Percentiles rank a stretch among this genome's conserved stretches.
Evolutionary conservation across 306 rosid species (phyloP).

Genomic region (Malus orientalis): DNA sequence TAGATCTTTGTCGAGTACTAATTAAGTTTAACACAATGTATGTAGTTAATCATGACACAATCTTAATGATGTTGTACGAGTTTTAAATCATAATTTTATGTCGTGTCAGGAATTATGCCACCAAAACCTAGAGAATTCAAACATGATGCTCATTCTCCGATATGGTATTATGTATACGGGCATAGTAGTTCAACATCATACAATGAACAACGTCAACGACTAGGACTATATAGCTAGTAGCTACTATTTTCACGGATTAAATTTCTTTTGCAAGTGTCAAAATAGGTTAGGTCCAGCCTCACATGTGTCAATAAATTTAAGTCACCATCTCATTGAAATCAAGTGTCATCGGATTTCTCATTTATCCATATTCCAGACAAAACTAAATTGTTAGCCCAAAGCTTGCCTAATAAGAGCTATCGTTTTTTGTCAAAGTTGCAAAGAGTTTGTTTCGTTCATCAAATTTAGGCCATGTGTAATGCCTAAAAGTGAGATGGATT

Average conservation of each 20-base stretch:
- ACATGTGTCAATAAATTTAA: constrained; percentile 24
- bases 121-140: not conserved
- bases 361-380: not conserved
- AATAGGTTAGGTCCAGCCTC: constrained; percentile 9
- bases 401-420: not conserved
- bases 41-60: too few species aligned
- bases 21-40: too few species aligned
- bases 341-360: not conserved
- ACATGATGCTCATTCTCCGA: not conserved
- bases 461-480: not conserved
- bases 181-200: not conserved
- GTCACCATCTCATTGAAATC: constrained; percentile 22
- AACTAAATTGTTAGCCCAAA: not conserved
- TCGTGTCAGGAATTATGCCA: too few species aligned
- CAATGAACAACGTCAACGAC: not conserved
- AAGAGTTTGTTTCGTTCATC: not conserved
- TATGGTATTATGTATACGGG: not conserved
- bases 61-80: not conserved
- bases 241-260: constrained; percentile 10
- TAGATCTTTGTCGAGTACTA: not conserved
- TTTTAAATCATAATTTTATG: too few species aligned
- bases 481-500: not conserved
- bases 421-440: not conserved
- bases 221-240: not conserved
- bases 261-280: constrained; percentile 8